These are phyloP conservation scores for Colletotrichum abscissum DNA, from an alignment of 2,329 filamentous ascomycete species.

Conservation along the genomic window DNA sequence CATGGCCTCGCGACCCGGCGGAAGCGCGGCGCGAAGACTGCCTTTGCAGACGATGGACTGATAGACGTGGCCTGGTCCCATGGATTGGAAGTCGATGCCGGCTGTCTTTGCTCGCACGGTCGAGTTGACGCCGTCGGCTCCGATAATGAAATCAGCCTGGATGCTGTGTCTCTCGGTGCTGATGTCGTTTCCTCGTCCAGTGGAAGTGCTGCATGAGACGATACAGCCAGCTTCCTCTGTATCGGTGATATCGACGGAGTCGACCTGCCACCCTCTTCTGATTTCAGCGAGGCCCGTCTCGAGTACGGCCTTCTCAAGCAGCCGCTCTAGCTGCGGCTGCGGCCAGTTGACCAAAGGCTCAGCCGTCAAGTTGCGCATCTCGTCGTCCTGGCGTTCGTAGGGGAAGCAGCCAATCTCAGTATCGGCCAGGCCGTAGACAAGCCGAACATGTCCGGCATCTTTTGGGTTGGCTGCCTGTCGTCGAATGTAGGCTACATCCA, in stretches of 20 bases:
- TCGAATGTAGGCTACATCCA: constrained; percentile 26
- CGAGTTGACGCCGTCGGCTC: constrained; percentile 26
- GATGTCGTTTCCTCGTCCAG: not conserved
- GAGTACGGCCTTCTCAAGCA: constrained; percentile 11
- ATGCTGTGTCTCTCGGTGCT: not conserved
- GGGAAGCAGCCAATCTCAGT: constrained; percentile 27
- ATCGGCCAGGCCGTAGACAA: constrained; percentile 27
- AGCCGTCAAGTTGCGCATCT: constrained; percentile 18
- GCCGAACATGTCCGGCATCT: constrained; percentile 27
- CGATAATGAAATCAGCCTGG: constrained; percentile 23
- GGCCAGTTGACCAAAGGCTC: constrained; percentile 32
- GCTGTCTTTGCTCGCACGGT: constrained; percentile 13
- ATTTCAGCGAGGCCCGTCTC: constrained; percentile 5
- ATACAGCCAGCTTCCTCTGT: constrained; percentile 14
- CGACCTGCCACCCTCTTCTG: constrained; percentile 25
- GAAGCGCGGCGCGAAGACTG: constrained; percentile 25
- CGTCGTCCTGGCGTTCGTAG: constrained; percentile 33
- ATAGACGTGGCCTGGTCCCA: constrained; percentile 20
- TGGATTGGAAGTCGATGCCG: constrained; percentile 19
- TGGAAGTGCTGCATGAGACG: constrained; percentile 12
- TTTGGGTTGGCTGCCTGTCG: constrained; percentile 20
- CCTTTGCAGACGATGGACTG: constrained; percentile 24
- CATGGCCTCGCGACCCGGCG: constrained; percentile 22
- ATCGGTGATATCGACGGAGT: not conserved
- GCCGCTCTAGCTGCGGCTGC: constrained; percentile 17